Evolutionary conservation across 169 alveolate genomes (phyloP), one percentile per base, ranked within the genome.

Genomic region (Toxoplasma gondii): DNA sequence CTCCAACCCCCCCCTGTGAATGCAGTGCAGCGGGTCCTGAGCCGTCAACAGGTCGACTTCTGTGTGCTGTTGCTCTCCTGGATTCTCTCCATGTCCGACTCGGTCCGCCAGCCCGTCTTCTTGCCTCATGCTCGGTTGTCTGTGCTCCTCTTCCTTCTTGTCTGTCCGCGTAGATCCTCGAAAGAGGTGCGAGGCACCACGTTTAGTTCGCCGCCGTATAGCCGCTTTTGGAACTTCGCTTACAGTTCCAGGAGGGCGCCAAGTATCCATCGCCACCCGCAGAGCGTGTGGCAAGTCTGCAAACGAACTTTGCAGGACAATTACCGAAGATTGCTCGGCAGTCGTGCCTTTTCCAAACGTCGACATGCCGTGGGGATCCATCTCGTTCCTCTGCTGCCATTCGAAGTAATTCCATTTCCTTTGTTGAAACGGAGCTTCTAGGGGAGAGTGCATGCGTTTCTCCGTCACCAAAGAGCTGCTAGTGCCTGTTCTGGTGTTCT

Each of bases 241-340:
- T 36, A 0, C 78, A 29, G 34, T 64, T 10, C 87, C 87, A 34
- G 45, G 31, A 16, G 87, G 9, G 41, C 27, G 29, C 87, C 87
- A 78, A 0, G 34, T 34, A 22, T 34, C 1, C 87, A 27, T 78
- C 53, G 87, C 87, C 43, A 41, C 16, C 27, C 87, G 41, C 0
- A 78, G 53, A 31, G 87, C 87, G 29, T 1, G 29, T 19, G 87
- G 87, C 39, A 78, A 34, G 34, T 78, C 44, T 7, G 87, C 87
- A 34, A 78, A 78, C 43, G 87, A 78, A 38, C 43, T 39, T 34
- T 78, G 87, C 43, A 78, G 44, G 87, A 78, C 87, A 38, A 39
- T 34, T 34, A 34, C 43, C 41, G 87, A 27, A 27, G 44, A 44
- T 7, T 7, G 87, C n/a, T 64, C 36, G 7, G 78, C 78, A 64